Percentiles rank a stretch among this genome's conserved stretches.
phyloP scores from a whole-genome alignment of 2,329 filamentous ascomycete species.

The Penicillium fuscoglaucum region DNA sequence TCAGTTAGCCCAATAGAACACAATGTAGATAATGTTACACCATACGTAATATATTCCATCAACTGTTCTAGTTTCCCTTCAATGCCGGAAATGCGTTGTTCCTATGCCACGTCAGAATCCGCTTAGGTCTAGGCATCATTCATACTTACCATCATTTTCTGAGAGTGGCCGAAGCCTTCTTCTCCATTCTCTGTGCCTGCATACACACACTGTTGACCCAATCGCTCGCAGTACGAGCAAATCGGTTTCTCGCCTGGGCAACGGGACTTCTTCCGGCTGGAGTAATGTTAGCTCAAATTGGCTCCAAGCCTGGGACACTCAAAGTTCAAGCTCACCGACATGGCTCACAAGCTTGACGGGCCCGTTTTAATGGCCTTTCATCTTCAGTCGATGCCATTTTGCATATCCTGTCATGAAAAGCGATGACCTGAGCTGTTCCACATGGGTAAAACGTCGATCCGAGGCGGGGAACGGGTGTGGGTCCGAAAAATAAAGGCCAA shows the following conservation, averaged over 20 bases:
- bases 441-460: background rate
- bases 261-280: slow-evolving; percentile 36
- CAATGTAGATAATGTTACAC: background rate
- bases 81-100: slow-evolving; percentile 22
- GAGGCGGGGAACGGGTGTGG: slow-evolving; percentile 4
- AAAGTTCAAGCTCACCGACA: slow-evolving; percentile 29
- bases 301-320: background rate
- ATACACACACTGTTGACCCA: slow-evolving; percentile 36
- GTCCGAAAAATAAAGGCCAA: background rate
- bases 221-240: slow-evolving; percentile 35
- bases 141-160: slow-evolving; percentile 12
- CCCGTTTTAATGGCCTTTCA: slow-evolving; percentile 21
- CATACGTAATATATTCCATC: slow-evolving; percentile 17
- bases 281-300: background rate
- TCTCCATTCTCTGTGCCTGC: slow-evolving; percentile 13
- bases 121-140: no score
- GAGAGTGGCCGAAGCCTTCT: slow-evolving; percentile 8
- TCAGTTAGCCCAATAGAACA: background rate
- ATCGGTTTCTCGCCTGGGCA: slow-evolving; percentile 36
- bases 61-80: slow-evolving; percentile 25
- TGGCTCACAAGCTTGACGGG: slow-evolving; percentile 34
- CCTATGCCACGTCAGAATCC: slow-evolving; percentile 8
- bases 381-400: slow-evolving; percentile 15
- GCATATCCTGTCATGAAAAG: background rate
- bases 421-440: background rate